These are phyloP conservation scores for Phytophthora crassamura DNA, from an alignment of 352 stramenopile species.

Conservation along the genomic window DNA sequence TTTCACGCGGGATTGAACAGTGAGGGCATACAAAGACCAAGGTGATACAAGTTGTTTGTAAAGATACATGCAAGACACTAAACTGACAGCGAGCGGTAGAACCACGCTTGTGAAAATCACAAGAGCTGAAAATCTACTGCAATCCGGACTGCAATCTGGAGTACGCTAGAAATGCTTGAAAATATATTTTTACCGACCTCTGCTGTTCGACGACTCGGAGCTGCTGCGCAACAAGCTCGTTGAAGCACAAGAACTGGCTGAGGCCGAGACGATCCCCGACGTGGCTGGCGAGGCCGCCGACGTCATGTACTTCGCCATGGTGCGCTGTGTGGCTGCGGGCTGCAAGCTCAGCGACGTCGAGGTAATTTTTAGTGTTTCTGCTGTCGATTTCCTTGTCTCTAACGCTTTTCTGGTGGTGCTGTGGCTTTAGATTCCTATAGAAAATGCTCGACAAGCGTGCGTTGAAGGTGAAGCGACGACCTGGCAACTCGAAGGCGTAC, in stretches of 20 bases:
- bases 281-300: slow-evolving; percentile 95
- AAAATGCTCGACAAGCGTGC: slow-evolving; percentile 92
- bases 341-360: slow-evolving; percentile 94
- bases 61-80: no score
- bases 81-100: no score
- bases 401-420: slow-evolving; percentile 10
- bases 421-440: slow-evolving; percentile 26
- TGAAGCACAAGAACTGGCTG: slow-evolving; percentile 94
- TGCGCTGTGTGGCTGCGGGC: slow-evolving; percentile 90
- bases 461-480: slow-evolving; percentile 92
- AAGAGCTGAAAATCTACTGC: no score
- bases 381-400: slow-evolving; percentile 13
- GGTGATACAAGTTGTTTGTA: no score
- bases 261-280: slow-evolving; percentile 86
- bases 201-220: slow-evolving; percentile 93
- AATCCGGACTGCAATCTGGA: no score
- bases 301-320: slow-evolving; percentile 97
- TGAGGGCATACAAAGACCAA: no score
- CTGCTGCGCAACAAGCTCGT: slow-evolving; percentile 97
- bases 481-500: slow-evolving; percentile 89
- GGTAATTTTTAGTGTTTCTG: slow-evolving; percentile 36
- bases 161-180: no score
- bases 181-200: no score
- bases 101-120: no score
- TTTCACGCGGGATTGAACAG: no score